phyloP scores from a whole-genome alignment of 495 filamentous ascomycete genomes.

The Annulohypoxylon stygium region DNA sequence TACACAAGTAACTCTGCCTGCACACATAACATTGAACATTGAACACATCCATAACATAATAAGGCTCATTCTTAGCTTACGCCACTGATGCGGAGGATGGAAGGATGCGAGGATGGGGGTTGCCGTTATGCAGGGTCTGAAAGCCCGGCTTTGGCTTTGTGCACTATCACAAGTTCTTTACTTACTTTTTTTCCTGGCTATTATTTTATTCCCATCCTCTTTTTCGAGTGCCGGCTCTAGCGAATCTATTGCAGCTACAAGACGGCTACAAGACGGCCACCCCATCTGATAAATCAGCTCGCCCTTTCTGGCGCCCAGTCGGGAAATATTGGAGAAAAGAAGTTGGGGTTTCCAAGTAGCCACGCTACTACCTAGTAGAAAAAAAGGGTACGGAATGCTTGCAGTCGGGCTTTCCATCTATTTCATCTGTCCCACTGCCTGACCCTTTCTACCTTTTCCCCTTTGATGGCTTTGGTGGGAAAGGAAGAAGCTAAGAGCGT shows the following conservation, averaged over 20 bases:
- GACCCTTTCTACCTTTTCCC: conserved; percentile 35
- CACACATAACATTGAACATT: conserved; percentile 15
- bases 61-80: conserved; percentile 52
- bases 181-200: conserved; percentile 9
- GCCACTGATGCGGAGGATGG: conserved; percentile 59
- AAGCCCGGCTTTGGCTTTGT: conserved; percentile 36
- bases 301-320: conserved; percentile 22
- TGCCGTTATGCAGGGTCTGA: conserved; percentile 59
- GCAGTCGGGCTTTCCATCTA: conserved; percentile 42
- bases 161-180: conserved; percentile 21
- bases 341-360: conserved; percentile 19
- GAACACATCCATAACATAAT: conserved; percentile 32
- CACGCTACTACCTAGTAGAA: conserved; percentile 12
- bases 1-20: neutral
- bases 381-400: conserved; percentile 38
- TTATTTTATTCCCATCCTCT: neutral
- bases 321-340: conserved; percentile 28
- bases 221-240: conserved; percentile 29
- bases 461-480: conserved; percentile 27
- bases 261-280: neutral
- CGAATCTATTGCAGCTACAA: conserved; percentile 13
- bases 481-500: conserved; percentile 46
- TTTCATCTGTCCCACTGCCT: conserved; percentile 43
- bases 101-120: conserved; percentile 42
- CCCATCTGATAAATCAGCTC: conserved; percentile 24